These are phyloP conservation scores for Plantago ovata DNA, from an alignment of 257 asterid species.

Conservation along the genomic window DNA sequence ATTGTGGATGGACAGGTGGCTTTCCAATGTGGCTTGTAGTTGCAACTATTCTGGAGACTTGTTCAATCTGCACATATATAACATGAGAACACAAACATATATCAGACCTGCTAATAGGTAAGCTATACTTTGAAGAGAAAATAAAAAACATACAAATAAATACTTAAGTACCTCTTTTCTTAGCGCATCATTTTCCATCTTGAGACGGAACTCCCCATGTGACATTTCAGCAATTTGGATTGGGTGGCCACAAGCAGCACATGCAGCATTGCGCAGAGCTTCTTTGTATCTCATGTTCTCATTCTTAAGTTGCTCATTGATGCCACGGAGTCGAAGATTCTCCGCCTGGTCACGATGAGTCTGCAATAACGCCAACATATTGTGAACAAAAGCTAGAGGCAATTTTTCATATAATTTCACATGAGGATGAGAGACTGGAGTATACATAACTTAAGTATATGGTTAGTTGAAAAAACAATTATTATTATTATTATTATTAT, in stretches of 20 bases:
- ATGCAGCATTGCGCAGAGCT: slow-evolving; percentile 24
- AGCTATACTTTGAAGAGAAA: too few relatives aligned
- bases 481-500: too few relatives aligned
- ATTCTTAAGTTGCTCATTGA: too few relatives aligned
- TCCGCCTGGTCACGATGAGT: slow-evolving; percentile 1
- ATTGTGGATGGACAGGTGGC: too few relatives aligned
- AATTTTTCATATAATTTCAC: too few relatives aligned
- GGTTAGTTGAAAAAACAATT: not conserved
- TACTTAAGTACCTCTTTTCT: slow-evolving; percentile 26
- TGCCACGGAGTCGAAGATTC: not conserved
- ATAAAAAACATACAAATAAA: not conserved
- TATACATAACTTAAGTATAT: not conserved
- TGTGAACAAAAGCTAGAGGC: too few relatives aligned
- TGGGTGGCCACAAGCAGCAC: slow-evolving; percentile 29
- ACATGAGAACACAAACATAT: too few relatives aligned
- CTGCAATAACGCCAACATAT: not conserved
- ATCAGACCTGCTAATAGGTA: too few relatives aligned
- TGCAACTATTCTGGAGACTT: too few relatives aligned
- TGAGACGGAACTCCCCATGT: slow-evolving; percentile 24
- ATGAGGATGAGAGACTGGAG: not conserved
- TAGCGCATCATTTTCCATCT: slow-evolving; percentile 26
- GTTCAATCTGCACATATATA: too few relatives aligned
- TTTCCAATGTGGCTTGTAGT: too few relatives aligned
- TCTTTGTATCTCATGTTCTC: slow-evolving; percentile 25
- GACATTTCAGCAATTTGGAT: slow-evolving; percentile 23